Conservation (phyloP, 345 rosid species). For the Melaleuca alternifolia region DNA sequence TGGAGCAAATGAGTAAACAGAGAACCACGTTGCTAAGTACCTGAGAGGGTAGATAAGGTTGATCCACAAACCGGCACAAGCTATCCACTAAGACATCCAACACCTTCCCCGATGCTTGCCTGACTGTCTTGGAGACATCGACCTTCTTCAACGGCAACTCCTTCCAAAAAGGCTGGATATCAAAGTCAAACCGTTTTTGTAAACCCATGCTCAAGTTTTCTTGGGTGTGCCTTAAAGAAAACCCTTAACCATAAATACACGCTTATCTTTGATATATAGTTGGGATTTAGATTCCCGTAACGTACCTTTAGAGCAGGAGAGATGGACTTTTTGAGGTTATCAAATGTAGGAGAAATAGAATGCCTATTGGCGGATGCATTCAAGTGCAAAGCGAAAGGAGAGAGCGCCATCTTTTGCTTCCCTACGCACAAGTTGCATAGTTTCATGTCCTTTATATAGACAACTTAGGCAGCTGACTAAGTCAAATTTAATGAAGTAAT, state of each 20-base stretch:
- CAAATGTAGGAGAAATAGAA: neutral
- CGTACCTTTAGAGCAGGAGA: neutral
- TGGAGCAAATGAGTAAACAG: neutral
- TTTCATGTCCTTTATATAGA: neutral
- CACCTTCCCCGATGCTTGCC: neutral
- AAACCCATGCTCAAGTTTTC: neutral
- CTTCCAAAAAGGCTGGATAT: neutral
- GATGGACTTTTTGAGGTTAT: neutral
- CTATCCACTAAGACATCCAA: neutral
- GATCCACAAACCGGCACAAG: neutral
- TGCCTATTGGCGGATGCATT: neutral
- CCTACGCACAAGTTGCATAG: neutral
- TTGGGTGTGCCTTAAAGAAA: neutral
- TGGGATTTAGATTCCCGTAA: neutral
- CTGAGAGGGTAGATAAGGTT: neutral
- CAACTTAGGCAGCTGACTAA: neutral
- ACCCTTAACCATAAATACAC: no score
- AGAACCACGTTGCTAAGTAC: neutral
- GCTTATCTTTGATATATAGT: no score
- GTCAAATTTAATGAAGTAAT: neutral
- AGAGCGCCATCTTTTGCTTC: neutral
- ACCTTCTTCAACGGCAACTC: neutral
- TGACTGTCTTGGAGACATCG: neutral
- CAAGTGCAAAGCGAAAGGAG: neutral
- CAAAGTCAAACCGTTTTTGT: neutral